Base-by-base conservation (phyloP, 2,329 filamentous ascomycete species). In the Sclerotinia borealis region DNA sequence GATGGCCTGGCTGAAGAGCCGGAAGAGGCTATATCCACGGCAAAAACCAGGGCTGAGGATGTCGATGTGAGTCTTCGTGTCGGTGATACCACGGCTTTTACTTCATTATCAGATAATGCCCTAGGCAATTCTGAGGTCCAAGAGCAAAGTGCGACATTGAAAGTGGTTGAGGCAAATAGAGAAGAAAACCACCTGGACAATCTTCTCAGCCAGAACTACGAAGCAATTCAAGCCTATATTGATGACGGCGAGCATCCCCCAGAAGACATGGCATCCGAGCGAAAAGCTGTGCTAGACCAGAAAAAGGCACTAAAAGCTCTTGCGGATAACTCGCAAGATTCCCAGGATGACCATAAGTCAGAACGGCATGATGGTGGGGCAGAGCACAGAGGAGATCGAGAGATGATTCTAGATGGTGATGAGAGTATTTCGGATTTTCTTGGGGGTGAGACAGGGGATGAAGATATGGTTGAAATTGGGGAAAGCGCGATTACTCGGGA, bases 231-330 rank as follows among this genome's bases (percentile, higher is more conserved):
- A 65, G 34, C 59, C 11, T 72, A 69, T 55, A 2, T 71, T 15
- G 71, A 74, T 43, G 58, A 66, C 8, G 63, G 63, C 11, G 50
- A 69, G 50, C 13, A 54, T 27, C 65, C 68, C 15, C 72, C 71
- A 29, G 8, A 41, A 13, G 48, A 66, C 7, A 55, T 74, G 29
- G 70, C 69, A 47, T 64, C 66, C 25, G 66, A 71, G 51, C 68
- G 72, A 2, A 67, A 63, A 45, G 36, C 50, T 7, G 61, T 74
- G 47, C 41, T 73, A 29, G 63, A 67, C 13, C 72, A 65, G 66
- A 59, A 64, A 2, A 68, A 69, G 22, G 49, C 37, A 11, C 25
- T 62, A 1, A 55, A 39, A 31, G 13, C 13, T 39, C 36, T 62
- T 15, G 31, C 29, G 17, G 51, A 29, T 22, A 45, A 25, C 29